These are phyloP conservation scores for Colletotrichum caudatum DNA, from an alignment of 2,329 filamentous ascomycete species.

Conservation along the genomic window DNA sequence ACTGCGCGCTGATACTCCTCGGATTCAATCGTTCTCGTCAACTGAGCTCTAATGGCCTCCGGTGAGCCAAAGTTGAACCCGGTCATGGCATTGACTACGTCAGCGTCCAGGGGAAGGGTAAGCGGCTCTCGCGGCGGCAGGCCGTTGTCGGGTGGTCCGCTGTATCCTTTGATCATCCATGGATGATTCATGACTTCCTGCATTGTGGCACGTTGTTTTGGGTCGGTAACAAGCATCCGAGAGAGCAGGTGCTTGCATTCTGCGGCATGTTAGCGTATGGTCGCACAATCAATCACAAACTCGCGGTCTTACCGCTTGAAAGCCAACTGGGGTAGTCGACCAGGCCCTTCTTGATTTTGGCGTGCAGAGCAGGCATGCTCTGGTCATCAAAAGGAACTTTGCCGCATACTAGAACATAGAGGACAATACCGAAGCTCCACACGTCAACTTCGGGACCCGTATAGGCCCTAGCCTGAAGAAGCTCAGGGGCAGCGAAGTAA, in stretches of 20 bases:
- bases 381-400: constrained; percentile 99
- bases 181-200: constrained; percentile 94
- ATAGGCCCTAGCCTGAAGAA: constrained; percentile 93
- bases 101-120: constrained; percentile 83
- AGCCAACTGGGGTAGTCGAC: constrained; percentile 97
- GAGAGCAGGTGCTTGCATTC: constrained; percentile 95
- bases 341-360: constrained; percentile 97
- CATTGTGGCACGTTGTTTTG: constrained; percentile 85
- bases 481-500: constrained; percentile 96
- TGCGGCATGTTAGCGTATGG: constrained; percentile 58
- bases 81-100: constrained; percentile 92
- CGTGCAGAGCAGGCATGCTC: constrained; percentile 97
- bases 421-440: constrained; percentile 98
- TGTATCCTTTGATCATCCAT: constrained; percentile 96
- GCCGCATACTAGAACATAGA: constrained; percentile 96
- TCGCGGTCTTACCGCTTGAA: constrained; percentile 76
- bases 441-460: constrained; percentile 97
- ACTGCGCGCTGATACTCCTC: constrained; percentile 93
- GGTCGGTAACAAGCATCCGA: constrained; percentile 95
- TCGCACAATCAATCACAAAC: constrained; percentile 13
- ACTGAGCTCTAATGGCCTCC: constrained; percentile 83
- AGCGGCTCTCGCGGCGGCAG: constrained; percentile 86
- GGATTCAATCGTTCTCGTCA: constrained; percentile 89
- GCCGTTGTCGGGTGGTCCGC: constrained; percentile 87
- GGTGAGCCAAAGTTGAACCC: constrained; percentile 96